phyloP scores from a whole-genome alignment of 2,329 filamentous ascomycete genomes.

The Didymella arachidicola region DNA sequence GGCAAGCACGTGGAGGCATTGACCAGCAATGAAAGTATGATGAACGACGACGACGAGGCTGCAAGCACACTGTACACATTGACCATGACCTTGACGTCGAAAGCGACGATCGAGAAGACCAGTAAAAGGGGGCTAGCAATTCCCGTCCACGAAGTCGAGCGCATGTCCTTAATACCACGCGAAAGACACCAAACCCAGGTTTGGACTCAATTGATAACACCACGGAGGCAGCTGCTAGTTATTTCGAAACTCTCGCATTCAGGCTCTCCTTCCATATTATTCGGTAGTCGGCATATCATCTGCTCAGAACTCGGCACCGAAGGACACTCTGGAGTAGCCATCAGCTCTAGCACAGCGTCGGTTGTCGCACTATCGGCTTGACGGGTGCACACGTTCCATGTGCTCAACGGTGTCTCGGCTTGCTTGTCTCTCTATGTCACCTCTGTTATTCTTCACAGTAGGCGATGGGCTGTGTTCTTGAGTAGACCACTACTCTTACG shows the following conservation, averaged over 20 bases:
- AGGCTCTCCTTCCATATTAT: background rate
- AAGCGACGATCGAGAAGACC: slow-evolving; percentile 11
- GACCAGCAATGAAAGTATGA: slow-evolving; percentile 11
- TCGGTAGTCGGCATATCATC: background rate
- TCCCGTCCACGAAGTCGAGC: background rate
- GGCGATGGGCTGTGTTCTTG: background rate
- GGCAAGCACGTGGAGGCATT: slow-evolving; percentile 23
- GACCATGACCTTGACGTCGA: slow-evolving; percentile 8
- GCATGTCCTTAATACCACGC: background rate
- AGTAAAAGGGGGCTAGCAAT: slow-evolving; percentile 4
- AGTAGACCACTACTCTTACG: background rate
- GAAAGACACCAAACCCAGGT: background rate
- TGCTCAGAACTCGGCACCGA: background rate
- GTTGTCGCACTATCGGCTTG: slow-evolving; percentile 6
- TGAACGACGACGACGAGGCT: slow-evolving; percentile 9
- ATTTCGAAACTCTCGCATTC: background rate
- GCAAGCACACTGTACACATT: slow-evolving; percentile 3
- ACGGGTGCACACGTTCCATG: slow-evolving; percentile 2
- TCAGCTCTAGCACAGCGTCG: slow-evolving; percentile 1
- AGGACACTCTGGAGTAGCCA: background rate
- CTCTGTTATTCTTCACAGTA: background rate
- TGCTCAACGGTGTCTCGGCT: slow-evolving; percentile 1
- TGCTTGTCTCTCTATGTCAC: background rate
- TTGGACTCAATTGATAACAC: background rate
- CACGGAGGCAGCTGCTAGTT: background rate